Base-by-base conservation (phyloP, 2,329 filamentous ascomycete species). In the Volutella citrinella region DNA sequence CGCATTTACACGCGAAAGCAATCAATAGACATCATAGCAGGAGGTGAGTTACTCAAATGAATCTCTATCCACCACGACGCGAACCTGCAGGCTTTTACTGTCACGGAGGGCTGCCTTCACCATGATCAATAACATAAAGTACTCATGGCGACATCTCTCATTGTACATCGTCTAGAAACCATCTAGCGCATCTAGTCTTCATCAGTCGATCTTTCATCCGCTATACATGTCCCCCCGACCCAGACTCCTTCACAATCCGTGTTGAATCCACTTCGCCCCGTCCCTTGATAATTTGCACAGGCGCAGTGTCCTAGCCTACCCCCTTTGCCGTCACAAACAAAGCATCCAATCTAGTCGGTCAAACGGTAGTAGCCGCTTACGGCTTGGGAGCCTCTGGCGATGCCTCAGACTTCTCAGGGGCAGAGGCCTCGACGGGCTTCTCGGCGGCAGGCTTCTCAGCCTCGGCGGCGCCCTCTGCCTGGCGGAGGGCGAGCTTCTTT, bases 401-500 rank as follows among this genome's bases (percentile, higher is more conserved):
- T 34, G 49, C 46, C 6, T 45, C 43, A 3, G 46, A 29, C 36
- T 51, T 50, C 27, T 29, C 26, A 4, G 25, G 17, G 7, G 29
- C 25, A 11, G 47, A 38, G 10, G 27, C 28, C 21, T 43, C 38
- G 1, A 10, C 46, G 6, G 45, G 35, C 21, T 27, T 23, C 25
- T 19, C 24, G n/a, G 16, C 27, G 11, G 23, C 24, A 24, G 32
- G 13, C 30, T 32, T 26, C n/a, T n/a, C n/a, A n/a, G n/a, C n/a
- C n/a, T 31, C 22, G 10, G 17, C 31, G n/a, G 20, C 27, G 22
- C 25, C 18, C 22, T 38, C 44, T 7, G 44, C 44, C 25, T 32
- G 30, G 14, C 50, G 50, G 16, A 53, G 32, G 31, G 50, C 50
- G 18, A 53, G 48, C 38, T 53, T 53, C 46, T 67, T 64, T 44